phyloP scores from a whole-genome alignment of 345 rosid species.

The Iberis pinnata region DNA sequence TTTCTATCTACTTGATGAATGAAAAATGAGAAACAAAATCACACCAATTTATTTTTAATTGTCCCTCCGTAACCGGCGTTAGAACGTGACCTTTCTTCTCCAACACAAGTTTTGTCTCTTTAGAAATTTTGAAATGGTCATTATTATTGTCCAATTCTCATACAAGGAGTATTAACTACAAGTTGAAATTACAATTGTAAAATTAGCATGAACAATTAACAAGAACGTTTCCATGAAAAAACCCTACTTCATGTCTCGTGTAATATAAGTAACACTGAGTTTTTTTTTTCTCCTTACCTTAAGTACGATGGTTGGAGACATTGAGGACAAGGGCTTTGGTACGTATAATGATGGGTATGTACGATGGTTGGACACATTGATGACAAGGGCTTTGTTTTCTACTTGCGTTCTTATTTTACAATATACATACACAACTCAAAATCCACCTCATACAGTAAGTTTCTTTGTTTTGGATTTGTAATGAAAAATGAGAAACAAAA shows the following conservation, averaged over 20 bases:
- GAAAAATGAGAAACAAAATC: too few species aligned
- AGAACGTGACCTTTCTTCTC: slow-evolving; percentile 46
- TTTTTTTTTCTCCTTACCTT: slow-evolving; percentile 31
- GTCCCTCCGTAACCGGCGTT: slow-evolving; percentile 34
- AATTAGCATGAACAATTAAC: neutral
- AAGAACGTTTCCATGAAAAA: neutral
- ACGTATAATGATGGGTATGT: too few species aligned
- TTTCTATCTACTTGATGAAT: too few species aligned
- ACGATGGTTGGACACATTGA: too few species aligned
- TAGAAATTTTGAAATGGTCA: slow-evolving; percentile 48
- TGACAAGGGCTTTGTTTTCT: too few species aligned
- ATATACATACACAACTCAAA: too few species aligned
- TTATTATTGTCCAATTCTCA: slow-evolving; percentile 55
- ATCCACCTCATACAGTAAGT: too few species aligned
- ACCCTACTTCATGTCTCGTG: too few species aligned
- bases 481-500: too few species aligned
- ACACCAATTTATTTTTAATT: too few species aligned
- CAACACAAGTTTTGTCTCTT: slow-evolving; percentile 33
- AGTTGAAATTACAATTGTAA: neutral
- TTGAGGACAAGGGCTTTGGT: slow-evolving; percentile 66
- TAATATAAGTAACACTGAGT: neutral
- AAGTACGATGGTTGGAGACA: slow-evolving; percentile 53
- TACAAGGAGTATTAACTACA: slow-evolving; percentile 45
- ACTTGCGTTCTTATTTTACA: too few species aligned
- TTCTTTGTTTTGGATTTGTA: too few species aligned